phyloP scores from a whole-genome alignment of 768 basidiomycete genomes.

The Tricholoma furcatifolium region DNA sequence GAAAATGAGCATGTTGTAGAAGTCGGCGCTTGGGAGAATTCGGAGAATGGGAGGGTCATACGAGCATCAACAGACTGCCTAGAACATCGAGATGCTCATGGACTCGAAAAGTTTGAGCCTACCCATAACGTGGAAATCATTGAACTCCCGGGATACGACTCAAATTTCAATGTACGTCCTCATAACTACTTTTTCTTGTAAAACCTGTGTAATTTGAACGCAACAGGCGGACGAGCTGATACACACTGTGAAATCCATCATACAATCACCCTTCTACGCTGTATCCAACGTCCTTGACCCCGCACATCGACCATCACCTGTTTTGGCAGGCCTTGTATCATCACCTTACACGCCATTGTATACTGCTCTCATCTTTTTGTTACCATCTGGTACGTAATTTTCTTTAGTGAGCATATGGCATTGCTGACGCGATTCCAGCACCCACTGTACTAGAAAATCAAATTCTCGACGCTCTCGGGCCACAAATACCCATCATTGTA shows the following conservation, averaged over 20 bases:
- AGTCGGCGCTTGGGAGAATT: conserved; percentile 55
- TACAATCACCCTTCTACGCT: conserved; percentile 57
- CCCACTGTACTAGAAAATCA: conserved; percentile 39
- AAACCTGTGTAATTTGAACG: conserved; percentile 9
- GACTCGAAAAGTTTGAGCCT: conserved; percentile 65
- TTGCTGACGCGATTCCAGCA: conserved; percentile 22
- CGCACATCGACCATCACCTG: conserved; percentile 46
- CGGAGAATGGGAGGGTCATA: conserved; percentile 40
- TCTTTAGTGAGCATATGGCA: background rate
- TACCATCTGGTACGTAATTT: conserved; percentile 42
- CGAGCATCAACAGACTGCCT: conserved; percentile 72
- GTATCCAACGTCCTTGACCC: conserved; percentile 55
- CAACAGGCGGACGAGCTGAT: conserved; percentile 32
- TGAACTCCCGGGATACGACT: conserved; percentile 45
- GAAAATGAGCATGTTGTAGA: conserved; percentile 73
- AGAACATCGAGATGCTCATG: conserved; percentile 63
- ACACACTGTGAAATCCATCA: conserved; percentile 33
- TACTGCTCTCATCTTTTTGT: conserved; percentile 57
- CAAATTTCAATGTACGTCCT: conserved; percentile 39
- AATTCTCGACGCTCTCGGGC: conserved; percentile 47
- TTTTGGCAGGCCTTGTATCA: conserved; percentile 53
- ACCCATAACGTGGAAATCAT: conserved; percentile 63
- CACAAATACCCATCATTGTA: conserved; percentile 57
- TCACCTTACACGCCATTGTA: conserved; percentile 58
- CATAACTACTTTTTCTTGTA: background rate